Percentiles rank a stretch among this genome's conserved stretches.
These are phyloP conservation scores for Colletotrichum musae DNA, from an alignment of 2,329 filamentous ascomycete genomes.

Conservation along the genomic window DNA sequence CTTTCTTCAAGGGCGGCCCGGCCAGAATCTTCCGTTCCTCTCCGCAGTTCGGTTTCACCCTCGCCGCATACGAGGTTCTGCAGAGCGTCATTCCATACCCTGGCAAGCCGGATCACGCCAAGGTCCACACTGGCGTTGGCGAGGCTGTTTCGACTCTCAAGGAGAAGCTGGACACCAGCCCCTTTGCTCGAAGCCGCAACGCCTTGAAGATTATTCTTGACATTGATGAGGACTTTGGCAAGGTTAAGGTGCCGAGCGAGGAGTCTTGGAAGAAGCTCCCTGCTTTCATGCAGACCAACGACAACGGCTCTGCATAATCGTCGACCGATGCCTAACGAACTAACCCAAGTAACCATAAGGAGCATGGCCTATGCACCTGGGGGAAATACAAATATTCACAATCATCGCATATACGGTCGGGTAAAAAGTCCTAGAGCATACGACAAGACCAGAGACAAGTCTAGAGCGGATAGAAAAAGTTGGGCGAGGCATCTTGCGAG, in stretches of 20 bases:
- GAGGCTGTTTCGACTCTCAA: slow-evolving; percentile 75
- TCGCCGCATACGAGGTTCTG: slow-evolving; percentile 94
- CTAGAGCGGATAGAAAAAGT: slow-evolving; percentile 23
- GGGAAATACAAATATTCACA: slow-evolving; percentile 16
- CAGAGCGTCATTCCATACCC: slow-evolving; percentile 87
- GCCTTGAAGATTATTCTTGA: slow-evolving; percentile 96
- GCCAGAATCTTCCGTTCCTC: slow-evolving; percentile 95
- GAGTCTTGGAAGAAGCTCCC: slow-evolving; percentile 69
- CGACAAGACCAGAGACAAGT: slow-evolving; percentile 21
- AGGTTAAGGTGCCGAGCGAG: slow-evolving; percentile 72
- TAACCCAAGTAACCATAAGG: not conserved
- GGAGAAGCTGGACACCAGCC: slow-evolving; percentile 70
- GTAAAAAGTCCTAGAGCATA: slow-evolving; percentile 34
- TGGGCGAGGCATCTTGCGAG: slow-evolving; percentile 31
- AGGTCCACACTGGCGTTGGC: slow-evolving; percentile 70
- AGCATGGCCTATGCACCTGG: slow-evolving; percentile 4
- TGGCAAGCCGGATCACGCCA: slow-evolving; percentile 69
- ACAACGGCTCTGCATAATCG: slow-evolving; percentile 17
- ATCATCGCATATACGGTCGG: slow-evolving; percentile 33
- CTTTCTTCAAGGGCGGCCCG: slow-evolving; percentile 98
- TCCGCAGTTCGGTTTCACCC: slow-evolving; percentile 97
- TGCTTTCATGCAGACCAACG: slow-evolving; percentile 54
- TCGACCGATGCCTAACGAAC: too few species aligned
- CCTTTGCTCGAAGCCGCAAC: slow-evolving; percentile 80
- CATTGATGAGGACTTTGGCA: slow-evolving; percentile 93